Base-by-base conservation (phyloP, 1,284 basidiomycete genomes). In the Trichosporon sp. region DNA sequence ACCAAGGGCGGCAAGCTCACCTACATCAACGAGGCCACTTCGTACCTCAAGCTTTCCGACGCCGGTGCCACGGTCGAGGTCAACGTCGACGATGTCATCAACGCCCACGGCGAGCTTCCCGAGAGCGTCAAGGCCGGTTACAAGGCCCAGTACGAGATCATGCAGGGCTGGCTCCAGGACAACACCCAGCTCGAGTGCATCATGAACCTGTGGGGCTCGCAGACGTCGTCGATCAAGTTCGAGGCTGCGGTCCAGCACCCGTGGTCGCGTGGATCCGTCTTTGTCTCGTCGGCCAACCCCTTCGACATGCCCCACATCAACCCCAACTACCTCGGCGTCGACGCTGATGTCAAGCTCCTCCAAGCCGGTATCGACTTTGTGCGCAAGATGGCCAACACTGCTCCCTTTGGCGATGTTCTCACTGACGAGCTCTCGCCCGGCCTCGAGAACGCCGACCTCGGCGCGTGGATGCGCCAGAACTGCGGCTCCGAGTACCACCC, bases 51-150 rank as follows among this genome's bases (percentile, higher is more conserved):
- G 10, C 71, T 80, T 69, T 32, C 73, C 21, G 69, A 71, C 35
- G 84, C 90, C 14, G 87, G 87, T 74, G 87, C 87, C 75, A 88
- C 90, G 76, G 89, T 90, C 76, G 46, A 65, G 31, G 90, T 93
- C 19, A 87, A 89, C 66, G 90, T 93, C 79, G 91, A 93, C 74
- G 75, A 76, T n/a, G 14, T 51, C 79, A 91, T 93, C 74, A 76
- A 76, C 19, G 73, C 73, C 19, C 78, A 78, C 77, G 71, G 78
- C n/a, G 67, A 67, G 11, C 77, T 84, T 8, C 82, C 82, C 11
- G 65, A 70, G n/a, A 75, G 68, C n/a, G 82, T 84, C 38, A 75
- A 79, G 8, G 74, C 74, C 40, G 81, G 81, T 48, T 72, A 81
- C 14, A 65, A 65, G 5, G 78, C 76, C 21, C 82, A 84, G 70